phyloP scores from a whole-genome alignment of 2,329 filamentous ascomycete species.

The Mollisiaceae sp. region DNA sequence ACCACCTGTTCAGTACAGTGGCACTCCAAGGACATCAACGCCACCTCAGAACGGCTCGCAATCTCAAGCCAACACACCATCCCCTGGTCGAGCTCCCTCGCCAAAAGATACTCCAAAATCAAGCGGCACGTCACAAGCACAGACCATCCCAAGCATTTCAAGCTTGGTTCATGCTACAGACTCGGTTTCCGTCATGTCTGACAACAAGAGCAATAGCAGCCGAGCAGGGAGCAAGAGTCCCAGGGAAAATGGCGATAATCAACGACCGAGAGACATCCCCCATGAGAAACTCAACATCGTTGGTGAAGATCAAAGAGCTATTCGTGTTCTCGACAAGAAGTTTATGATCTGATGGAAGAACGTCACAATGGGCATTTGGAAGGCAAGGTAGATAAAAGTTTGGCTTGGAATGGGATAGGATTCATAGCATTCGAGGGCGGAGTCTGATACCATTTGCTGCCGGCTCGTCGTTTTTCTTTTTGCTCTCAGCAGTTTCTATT shows the following conservation, averaged over 20 bases:
- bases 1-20: constrained; percentile 28
- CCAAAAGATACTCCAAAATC: constrained; percentile 31
- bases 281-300: constrained; percentile 56
- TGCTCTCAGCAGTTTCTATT: neutral
- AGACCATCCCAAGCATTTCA: constrained; percentile 42
- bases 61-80: constrained; percentile 33
- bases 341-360: constrained; percentile 43
- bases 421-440: constrained; percentile 2
- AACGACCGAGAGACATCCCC: constrained; percentile 57
- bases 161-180: constrained; percentile 40
- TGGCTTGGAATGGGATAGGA: neutral
- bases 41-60: constrained; percentile 33
- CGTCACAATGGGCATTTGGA: too few relatives aligned
- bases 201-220: constrained; percentile 40
- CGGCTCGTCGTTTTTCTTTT: neutral
- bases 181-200: constrained; percentile 37
- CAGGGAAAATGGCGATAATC: constrained; percentile 52
- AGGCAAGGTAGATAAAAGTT: constrained; percentile 6
- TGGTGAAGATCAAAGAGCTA: constrained; percentile 68
- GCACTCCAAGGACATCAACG: constrained; percentile 27
- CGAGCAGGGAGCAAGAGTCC: constrained; percentile 38
- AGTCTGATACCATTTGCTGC: constrained; percentile 14
- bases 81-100: constrained; percentile 26
- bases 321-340: constrained; percentile 69
- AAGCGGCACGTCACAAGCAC: constrained; percentile 35